phyloP scores from a whole-genome alignment of 1,284 basidiomycete species.

The Anthracocystis walkeri region DNA sequence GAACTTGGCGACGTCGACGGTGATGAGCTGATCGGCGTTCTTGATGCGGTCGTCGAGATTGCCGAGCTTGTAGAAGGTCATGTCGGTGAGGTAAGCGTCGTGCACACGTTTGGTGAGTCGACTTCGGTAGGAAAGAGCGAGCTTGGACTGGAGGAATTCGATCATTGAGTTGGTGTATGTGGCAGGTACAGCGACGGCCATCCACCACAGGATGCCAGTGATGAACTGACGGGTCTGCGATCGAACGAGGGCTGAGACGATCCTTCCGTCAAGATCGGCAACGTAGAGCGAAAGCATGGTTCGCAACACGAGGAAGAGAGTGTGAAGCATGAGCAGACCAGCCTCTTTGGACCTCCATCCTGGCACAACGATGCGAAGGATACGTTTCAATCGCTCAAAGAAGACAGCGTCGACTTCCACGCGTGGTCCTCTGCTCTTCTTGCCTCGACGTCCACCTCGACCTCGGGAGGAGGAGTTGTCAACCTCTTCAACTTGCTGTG shows the following conservation, averaged over 20 bases:
- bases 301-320: slow-evolving; percentile 85
- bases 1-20: slow-evolving; percentile 94
- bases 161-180: slow-evolving; percentile 98
- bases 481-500: slow-evolving; percentile 15
- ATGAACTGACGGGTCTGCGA: slow-evolving; percentile 84
- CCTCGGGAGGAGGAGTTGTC: slow-evolving; percentile 41
- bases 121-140: slow-evolving; percentile 90
- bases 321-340: slow-evolving; percentile 85
- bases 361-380: slow-evolving; percentile 90
- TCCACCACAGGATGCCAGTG: slow-evolving; percentile 87
- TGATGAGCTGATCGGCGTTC: slow-evolving; percentile 98
- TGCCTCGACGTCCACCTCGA: slow-evolving; percentile 43
- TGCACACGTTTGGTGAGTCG: slow-evolving; percentile 86
- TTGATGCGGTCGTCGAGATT: slow-evolving; percentile 83
- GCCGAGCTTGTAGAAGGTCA: slow-evolving; percentile 89
- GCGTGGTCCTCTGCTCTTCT: slow-evolving; percentile 51
- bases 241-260: slow-evolving; percentile 94
- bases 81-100: slow-evolving; percentile 84
- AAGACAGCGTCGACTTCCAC: slow-evolving; percentile 87
- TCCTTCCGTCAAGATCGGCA: slow-evolving; percentile 87
- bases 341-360: slow-evolving; percentile 86
- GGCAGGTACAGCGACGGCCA: slow-evolving; percentile 82
- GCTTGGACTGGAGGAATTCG: slow-evolving; percentile 87
- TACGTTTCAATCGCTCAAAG: slow-evolving; percentile 81
- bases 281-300: slow-evolving; percentile 96